Base-by-base conservation (phyloP, 2,329 filamentous ascomycete species). In the Talaromyces funiculosus region DNA sequence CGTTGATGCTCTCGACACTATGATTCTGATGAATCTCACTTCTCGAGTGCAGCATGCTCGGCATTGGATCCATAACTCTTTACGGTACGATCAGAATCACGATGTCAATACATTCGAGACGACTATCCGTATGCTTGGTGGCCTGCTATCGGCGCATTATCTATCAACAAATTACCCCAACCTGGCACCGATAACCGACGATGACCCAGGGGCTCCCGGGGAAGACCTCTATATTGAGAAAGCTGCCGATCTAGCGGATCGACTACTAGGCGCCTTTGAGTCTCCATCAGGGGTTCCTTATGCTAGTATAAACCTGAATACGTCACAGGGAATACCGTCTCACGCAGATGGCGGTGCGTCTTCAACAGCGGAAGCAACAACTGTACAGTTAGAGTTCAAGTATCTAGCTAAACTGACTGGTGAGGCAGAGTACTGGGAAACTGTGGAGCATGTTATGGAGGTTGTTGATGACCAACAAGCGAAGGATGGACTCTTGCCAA, bases 21-120 rank as follows among this genome's bases (percentile, higher is more conserved):
- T 97, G 82, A 99, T 99, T 79, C 81, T 99, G 63, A 99, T 99
- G 94, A 97, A 97, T 73, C 81, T 96, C 65, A 97, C 93, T 14
- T 89, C 86, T 33, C 87, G 92, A 63, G 82, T 99, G 40, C 83
- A 86, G 38, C 87, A 95, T 69, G 93, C 94, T 29, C 84, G 93
- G 60, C 85, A 96, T 71, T 99, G 94, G 94, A 86, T 99, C 53
- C 82, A 90, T 1, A 87, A 86, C 4, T 86, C 86, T 7, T 77
- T 97, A 64, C 87, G 86, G 10, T 97, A 95, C 77, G 87, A 97
- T 62, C 91, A 96, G 74, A 83, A 97, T 69, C 92, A 97, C 73
- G 91, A 97, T 72, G 68, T 70, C n/a, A 70, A 65, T 42, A 68
- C 67, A 3, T 70, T 69, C 31, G 65, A 69, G 59, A 69, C 66